Conservation (phyloP, 495 filamentous ascomycete genomes). For the Daldinia loculata region DNA sequence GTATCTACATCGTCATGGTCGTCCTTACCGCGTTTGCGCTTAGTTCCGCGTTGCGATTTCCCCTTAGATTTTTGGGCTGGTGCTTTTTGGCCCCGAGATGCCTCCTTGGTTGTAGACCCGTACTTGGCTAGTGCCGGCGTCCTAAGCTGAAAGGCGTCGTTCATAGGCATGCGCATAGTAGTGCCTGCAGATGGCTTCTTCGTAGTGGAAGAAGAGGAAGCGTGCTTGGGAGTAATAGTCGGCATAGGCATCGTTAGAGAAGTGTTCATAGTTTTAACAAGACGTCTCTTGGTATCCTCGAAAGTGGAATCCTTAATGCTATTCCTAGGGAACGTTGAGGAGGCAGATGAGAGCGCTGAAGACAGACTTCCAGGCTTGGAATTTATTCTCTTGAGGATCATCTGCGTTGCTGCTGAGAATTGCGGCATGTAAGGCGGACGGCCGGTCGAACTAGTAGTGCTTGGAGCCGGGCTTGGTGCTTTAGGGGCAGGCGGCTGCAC, state of each 20-base stretch:
- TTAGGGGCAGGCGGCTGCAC: constrained; percentile 8
- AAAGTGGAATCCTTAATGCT: constrained; percentile 52
- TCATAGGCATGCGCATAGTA: constrained; percentile 38
- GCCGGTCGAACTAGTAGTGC: constrained; percentile 35
- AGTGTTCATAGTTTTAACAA: constrained; percentile 61
- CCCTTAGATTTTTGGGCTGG: constrained; percentile 29
- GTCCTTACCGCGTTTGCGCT: constrained; percentile 59
- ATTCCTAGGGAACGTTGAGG: constrained; percentile 39
- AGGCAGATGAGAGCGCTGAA: constrained; percentile 48
- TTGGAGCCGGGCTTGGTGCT: constrained; percentile 34
- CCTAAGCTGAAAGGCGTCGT: constrained; percentile 36
- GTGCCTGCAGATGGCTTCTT: constrained; percentile 2
- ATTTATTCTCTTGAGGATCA: constrained; percentile 65
- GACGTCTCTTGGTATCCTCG: constrained; percentile 58
- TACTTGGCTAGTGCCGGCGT: constrained; percentile 26
- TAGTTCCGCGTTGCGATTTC: constrained; percentile 45
- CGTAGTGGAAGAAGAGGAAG: background rate
- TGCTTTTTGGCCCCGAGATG: constrained; percentile 29
- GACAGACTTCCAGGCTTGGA: constrained; percentile 50
- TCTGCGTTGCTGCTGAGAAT: constrained; percentile 63
- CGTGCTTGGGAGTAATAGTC: constrained; percentile 41
- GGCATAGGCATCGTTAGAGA: constrained; percentile 58
- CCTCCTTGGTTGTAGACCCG: constrained; percentile 3
- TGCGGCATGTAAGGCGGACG: constrained; percentile 57
- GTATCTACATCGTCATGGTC: constrained; percentile 50